Conservation (phyloP, 176 grass and related monocot genomes). For the Oryza officinalis region DNA sequence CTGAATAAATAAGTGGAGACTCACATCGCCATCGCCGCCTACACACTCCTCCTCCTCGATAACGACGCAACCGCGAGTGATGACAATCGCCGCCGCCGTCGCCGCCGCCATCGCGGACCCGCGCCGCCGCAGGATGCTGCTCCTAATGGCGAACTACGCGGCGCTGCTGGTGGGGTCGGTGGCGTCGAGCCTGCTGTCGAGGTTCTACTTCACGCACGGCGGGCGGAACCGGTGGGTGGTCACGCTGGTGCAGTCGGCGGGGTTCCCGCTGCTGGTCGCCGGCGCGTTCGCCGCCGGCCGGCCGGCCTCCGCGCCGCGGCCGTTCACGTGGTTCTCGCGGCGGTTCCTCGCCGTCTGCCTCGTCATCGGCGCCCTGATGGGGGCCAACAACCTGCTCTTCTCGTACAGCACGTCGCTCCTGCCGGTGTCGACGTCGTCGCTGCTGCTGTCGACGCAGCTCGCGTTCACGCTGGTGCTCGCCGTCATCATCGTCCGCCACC, state of each 20-base stretch:
- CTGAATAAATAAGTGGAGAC: neutral
- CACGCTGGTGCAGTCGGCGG: slow-evolving; percentile 83
- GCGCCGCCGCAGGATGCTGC: slow-evolving; percentile 19
- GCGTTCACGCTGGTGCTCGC: slow-evolving; percentile 87
- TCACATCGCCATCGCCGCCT: neutral
- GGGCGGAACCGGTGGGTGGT: slow-evolving; percentile 80
- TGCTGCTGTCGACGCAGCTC: slow-evolving; percentile 86
- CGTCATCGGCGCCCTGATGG: slow-evolving; percentile 66
- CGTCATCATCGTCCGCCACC: slow-evolving; percentile 72
- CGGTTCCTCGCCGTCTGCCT: slow-evolving; percentile 53
- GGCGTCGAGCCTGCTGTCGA: slow-evolving; percentile 70
- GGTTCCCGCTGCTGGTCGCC: slow-evolving; percentile 69
- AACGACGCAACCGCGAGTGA: slow-evolving; percentile 1
- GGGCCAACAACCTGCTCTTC: slow-evolving; percentile 82
- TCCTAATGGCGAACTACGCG: slow-evolving; percentile 59
- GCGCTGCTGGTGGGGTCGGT: slow-evolving; percentile 77
- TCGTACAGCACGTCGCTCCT: slow-evolving; percentile 82
- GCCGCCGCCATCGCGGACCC: neutral
- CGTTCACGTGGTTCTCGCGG: slow-evolving; percentile 55
- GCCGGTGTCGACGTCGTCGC: slow-evolving; percentile 80
- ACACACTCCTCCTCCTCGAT: neutral
- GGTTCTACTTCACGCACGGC: slow-evolving; percentile 81
- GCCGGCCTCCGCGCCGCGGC: slow-evolving; percentile 14
- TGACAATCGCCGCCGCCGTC: slow-evolving; percentile 8
- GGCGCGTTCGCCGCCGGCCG: slow-evolving; percentile 28